These are phyloP conservation scores for Phallus indusiatus DNA, from an alignment of 768 basidiomycete species.

Conservation along the genomic window DNA sequence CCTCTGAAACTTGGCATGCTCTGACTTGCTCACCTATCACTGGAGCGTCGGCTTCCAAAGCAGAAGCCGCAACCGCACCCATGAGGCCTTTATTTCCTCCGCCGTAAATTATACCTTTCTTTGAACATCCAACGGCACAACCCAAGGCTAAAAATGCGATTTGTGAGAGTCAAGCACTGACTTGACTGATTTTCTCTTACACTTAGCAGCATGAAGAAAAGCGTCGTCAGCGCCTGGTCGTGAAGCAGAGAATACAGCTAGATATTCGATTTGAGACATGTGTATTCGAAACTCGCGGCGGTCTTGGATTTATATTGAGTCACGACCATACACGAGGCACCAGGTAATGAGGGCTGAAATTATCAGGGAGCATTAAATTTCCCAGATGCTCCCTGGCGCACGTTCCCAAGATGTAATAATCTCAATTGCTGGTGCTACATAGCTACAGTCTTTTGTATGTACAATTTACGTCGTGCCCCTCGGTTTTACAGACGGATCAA, in stretches of 20 bases:
- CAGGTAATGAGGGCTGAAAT: too few relatives aligned
- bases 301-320: too few relatives aligned
- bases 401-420: too few relatives aligned
- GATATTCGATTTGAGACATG: neutral
- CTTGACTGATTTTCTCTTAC: conserved; percentile 32
- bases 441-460: neutral
- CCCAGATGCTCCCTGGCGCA: too few relatives aligned
- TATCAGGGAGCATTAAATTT: too few relatives aligned
- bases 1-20: too few relatives aligned
- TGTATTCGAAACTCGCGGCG: neutral
- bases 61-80: conserved; percentile 68
- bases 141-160: conserved; percentile 51
- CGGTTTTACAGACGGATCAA: conserved; percentile 30
- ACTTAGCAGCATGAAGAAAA: conserved; percentile 57
- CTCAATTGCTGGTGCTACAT: too few relatives aligned
- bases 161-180: neutral
- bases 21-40: conserved; percentile 40
- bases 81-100: conserved; percentile 80
- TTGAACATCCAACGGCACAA: conserved; percentile 49
- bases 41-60: conserved; percentile 54
- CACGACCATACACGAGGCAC: too few relatives aligned
- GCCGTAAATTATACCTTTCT: conserved; percentile 72
- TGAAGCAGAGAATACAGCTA: conserved; percentile 81
- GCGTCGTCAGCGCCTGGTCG: conserved; percentile 53
- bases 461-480: neutral